Evolutionary conservation across 2,329 filamentous ascomycete species (phyloP), one percentile per base, ranked within the genome.

Genomic region (Pseudocercospora vitis): DNA sequence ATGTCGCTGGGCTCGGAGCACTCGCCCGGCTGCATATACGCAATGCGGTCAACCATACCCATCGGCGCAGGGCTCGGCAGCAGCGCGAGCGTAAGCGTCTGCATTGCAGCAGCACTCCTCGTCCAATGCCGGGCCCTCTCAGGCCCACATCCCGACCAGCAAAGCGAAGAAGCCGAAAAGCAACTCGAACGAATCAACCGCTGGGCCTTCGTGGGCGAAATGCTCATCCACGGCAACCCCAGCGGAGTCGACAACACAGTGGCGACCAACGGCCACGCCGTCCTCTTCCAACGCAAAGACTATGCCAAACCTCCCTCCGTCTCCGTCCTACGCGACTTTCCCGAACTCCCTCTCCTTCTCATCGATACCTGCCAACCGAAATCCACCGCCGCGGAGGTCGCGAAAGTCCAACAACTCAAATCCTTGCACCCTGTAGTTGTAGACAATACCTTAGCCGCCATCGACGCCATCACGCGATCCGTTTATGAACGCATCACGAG

Each of bases 171-270:
- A 74, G 89, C 89, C n/a, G 85, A 88, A 55, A 74, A 91, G 37
- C 92, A 99, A 70, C 81, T 97, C 24, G 91, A 97, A 74, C 85
- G 92, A 59, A 96, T 99, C 74, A 99, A 99, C 72, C 83, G 88
- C 57, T 99, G 95, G 94, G 91, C 94, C 0, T 97, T 96, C 71
- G 94, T 99, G 0, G 88, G 88, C 19, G 94, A 99, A 71, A 88
- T 97, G 84, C 94, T 91, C 73, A 96, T 97, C 59, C 94, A 99
- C 69, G 94, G 92, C 31, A 97, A 95, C 67, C 94, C 94, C 0
- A 96, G 90, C 0, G 94, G 94, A 0, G 89, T 99, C 37, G 94
- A 99, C 74, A 99, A 99, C 72, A 99, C 94, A 2, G 92, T 99
- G 23, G 82, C 92, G 9, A 88, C 91, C 9, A 89, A 95, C 65